phyloP scores from a whole-genome alignment of 2,329 filamentous ascomycete genomes.

The Xylaria sp. region DNA sequence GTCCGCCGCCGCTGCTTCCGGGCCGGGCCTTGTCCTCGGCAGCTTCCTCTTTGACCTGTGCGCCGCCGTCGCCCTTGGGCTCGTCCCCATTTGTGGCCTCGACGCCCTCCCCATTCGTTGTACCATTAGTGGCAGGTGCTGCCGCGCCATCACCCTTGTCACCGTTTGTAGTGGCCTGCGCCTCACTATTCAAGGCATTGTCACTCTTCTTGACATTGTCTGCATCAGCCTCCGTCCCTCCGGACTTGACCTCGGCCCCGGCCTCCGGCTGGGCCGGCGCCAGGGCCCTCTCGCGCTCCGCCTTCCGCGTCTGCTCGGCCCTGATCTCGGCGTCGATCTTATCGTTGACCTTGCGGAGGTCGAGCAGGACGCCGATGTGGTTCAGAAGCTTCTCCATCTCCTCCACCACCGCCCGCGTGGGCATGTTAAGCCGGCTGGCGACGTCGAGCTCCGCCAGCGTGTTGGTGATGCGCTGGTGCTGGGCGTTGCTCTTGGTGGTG shows the following conservation, averaged over 20 bases:
- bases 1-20: slow-evolving; percentile 47
- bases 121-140: slow-evolving; percentile 8
- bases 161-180: background rate
- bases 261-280: slow-evolving; percentile 16
- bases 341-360: slow-evolving; percentile 73
- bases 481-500: slow-evolving; percentile 73
- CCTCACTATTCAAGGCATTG: slow-evolving; percentile 4
- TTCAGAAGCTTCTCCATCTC: slow-evolving; percentile 71
- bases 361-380: slow-evolving; percentile 70
- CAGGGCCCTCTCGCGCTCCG: slow-evolving; percentile 50
- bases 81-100: slow-evolving; percentile 3
- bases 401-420: slow-evolving; percentile 70
- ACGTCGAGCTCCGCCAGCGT: slow-evolving; percentile 74
- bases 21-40: slow-evolving; percentile 41
- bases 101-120: slow-evolving; percentile 1
- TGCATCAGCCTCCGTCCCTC: slow-evolving; percentile 19
- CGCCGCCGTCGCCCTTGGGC: background rate
- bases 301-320: slow-evolving; percentile 59
- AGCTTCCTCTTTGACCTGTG: slow-evolving; percentile 31
- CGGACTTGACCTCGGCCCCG: slow-evolving; percentile 12
- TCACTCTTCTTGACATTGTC: slow-evolving; percentile 12
- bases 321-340: slow-evolving; percentile 75
- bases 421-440: slow-evolving; percentile 70
- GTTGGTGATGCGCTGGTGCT: slow-evolving; percentile 74
- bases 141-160: slow-evolving; percentile 15